These are phyloP conservation scores for Yarrowia sp. DNA, from an alignment of 805 yeast genomes.

Conservation along the genomic window DNA sequence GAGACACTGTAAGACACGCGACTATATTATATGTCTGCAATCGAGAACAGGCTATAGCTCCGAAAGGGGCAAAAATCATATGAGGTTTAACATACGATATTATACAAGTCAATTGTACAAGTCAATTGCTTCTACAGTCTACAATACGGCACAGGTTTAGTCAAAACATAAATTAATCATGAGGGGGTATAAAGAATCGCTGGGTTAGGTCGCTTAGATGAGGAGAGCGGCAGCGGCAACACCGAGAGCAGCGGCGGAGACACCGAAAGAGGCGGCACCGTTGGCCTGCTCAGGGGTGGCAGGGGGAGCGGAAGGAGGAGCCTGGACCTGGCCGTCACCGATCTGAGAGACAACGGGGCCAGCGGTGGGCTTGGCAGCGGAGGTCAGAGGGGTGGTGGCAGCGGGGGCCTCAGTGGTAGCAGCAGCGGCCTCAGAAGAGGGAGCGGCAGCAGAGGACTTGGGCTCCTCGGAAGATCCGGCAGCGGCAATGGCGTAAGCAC, in stretches of 20 bases:
- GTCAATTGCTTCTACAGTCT: no score
- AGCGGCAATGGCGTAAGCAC: conserved; percentile 1
- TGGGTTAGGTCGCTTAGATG: not conserved
- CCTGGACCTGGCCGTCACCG: conserved; percentile 22
- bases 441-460: not conserved
- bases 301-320: conserved; percentile 6
- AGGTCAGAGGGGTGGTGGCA: no score
- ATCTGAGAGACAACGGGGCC: conserved; percentile 12
- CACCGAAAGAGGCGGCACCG: conserved; percentile 7
- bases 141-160: not conserved
- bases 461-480: not conserved
- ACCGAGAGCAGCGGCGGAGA: conserved; percentile 17
- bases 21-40: no score
- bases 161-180: not conserved
- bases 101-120: no score
- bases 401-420: not conserved
- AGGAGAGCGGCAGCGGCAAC: conserved; percentile 23
- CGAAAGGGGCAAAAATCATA: no score
- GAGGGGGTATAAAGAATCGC: not conserved
- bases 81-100: no score
- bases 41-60: no score
- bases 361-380: not conserved
- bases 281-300: conserved; percentile 24
- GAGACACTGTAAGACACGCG: no score
- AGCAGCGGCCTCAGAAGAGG: not conserved